phyloP scores from a whole-genome alignment of 2,329 filamentous ascomycete species.

The Cucurbitaria berberidis region DNA sequence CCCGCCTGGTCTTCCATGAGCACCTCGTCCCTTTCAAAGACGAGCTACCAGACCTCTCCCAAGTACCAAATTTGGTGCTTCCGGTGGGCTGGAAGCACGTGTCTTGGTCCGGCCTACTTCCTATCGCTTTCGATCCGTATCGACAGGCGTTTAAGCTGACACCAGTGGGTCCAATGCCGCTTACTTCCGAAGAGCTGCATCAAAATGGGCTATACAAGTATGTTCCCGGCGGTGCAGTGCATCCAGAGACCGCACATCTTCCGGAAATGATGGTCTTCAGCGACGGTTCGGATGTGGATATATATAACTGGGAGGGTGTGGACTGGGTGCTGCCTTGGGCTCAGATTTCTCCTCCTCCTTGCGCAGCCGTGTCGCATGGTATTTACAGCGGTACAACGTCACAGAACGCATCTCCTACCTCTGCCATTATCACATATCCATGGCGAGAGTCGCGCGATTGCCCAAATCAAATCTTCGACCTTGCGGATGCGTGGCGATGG shows the following conservation, averaged over 20 bases:
- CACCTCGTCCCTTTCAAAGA: constrained; percentile 15
- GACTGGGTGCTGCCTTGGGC: constrained; percentile 20
- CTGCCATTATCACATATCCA: not conserved
- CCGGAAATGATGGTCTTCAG: constrained; percentile 9
- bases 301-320: constrained; percentile 22
- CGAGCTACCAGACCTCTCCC: constrained; percentile 18
- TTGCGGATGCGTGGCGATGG: constrained; percentile 27
- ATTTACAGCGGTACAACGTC: not conserved
- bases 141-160: constrained; percentile 29
- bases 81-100: constrained; percentile 23
- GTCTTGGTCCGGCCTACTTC: constrained; percentile 20
- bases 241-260: constrained; percentile 22
- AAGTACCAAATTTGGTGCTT: constrained; percentile 4
- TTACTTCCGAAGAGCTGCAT: constrained; percentile 26
- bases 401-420: too few relatives aligned
- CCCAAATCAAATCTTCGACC: constrained; percentile 20
- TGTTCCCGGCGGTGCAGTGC: constrained; percentile 19
- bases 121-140: constrained; percentile 24
- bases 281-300: constrained; percentile 21
- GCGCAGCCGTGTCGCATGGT: not conserved
- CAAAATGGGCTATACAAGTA: constrained; percentile 23
- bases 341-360: too few relatives aligned
- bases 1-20: constrained; percentile 17
- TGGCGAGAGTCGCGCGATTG: constrained; percentile 18
- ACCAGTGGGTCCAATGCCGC: constrained; percentile 21